Percentiles rank a stretch among this genome's conserved stretches.
These are phyloP conservation scores for Evansstolkia leycettana DNA, from an alignment of 495 filamentous ascomycete species.

Conservation along the genomic window DNA sequence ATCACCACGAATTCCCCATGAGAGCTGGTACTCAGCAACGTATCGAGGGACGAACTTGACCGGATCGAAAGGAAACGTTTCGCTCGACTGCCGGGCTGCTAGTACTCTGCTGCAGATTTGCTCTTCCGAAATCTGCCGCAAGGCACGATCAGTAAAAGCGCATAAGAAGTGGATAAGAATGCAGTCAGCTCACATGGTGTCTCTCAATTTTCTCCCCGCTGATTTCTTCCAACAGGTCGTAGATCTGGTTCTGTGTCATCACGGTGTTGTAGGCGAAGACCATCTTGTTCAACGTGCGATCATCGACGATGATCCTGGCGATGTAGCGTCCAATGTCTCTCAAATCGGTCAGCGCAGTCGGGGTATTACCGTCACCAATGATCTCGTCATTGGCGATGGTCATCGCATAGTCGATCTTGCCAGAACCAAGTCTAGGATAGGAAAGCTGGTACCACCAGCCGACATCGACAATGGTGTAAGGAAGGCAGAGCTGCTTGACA, in stretches of 20 bases:
- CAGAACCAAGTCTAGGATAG: conserved; percentile 38
- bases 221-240: conserved; percentile 35
- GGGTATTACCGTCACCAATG: conserved; percentile 37
- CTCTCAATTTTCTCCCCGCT: conserved; percentile 41
- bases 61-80: conserved; percentile 35
- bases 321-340: conserved; percentile 45
- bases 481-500: conserved; percentile 37
- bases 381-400: conserved; percentile 31
- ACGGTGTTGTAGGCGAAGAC: conserved; percentile 41
- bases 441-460: conserved; percentile 49
- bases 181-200: conserved; percentile 33
- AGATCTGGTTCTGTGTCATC: conserved; percentile 37
- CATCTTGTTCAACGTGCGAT: conserved; percentile 44
- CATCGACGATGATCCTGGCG: conserved; percentile 41
- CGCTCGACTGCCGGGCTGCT: conserved; percentile 30
- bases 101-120: conserved; percentile 30
- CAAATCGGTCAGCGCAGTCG: conserved; percentile 37
- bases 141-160: conserved; percentile 2
- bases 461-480: conserved; percentile 50
- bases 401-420: conserved; percentile 40
- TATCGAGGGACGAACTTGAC: conserved; percentile 31
- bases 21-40: conserved; percentile 36
- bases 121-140: conserved; percentile 26
- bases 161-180: neutral
- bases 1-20: conserved; percentile 42